Percentiles rank a stretch among this genome's conserved stretches.
Conservation (phyloP, 805 yeast species). For the Starmerella apicola region DNA sequence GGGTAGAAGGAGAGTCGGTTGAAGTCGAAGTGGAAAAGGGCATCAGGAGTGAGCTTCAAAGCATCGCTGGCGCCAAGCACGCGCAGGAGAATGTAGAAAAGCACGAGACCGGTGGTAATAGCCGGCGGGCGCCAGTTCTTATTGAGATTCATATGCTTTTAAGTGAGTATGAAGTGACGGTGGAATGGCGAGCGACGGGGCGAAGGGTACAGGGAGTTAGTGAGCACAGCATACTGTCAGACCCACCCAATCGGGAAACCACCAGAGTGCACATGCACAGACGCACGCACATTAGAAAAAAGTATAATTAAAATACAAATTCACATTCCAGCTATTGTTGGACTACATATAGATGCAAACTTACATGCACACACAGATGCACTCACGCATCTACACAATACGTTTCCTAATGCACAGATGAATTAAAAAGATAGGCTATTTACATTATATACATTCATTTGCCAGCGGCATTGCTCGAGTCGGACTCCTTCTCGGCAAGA, state of each 20-base stretch:
- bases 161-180: background rate
- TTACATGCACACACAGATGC: too few relatives aligned
- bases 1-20: constrained; percentile 59
- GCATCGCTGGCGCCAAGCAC: constrained; percentile 27
- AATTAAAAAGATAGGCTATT: constrained; percentile 2
- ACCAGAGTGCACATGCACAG: too few relatives aligned
- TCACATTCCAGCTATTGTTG: too few relatives aligned
- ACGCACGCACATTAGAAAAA: too few relatives aligned
- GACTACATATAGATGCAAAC: too few relatives aligned
- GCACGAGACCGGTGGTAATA: constrained; percentile 45
- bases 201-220: too few relatives aligned
- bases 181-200: too few relatives aligned
- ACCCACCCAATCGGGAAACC: too few relatives aligned
- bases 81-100: constrained; percentile 41
- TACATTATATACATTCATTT: constrained; percentile 11
- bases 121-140: constrained; percentile 38
- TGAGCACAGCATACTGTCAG: too few relatives aligned
- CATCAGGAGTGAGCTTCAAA: constrained; percentile 44
- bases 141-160: background rate
- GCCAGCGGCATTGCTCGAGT: constrained; percentile 1
- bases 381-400: background rate
- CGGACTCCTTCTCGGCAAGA: constrained; percentile 2
- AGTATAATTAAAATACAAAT: too few relatives aligned
- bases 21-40: constrained; percentile 38
- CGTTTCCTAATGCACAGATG: too few relatives aligned